Percentiles rank a stretch among this genome's conserved stretches.
phyloP scores from a whole-genome alignment of 495 filamentous ascomycete species.

The Talaromyces liani region DNA sequence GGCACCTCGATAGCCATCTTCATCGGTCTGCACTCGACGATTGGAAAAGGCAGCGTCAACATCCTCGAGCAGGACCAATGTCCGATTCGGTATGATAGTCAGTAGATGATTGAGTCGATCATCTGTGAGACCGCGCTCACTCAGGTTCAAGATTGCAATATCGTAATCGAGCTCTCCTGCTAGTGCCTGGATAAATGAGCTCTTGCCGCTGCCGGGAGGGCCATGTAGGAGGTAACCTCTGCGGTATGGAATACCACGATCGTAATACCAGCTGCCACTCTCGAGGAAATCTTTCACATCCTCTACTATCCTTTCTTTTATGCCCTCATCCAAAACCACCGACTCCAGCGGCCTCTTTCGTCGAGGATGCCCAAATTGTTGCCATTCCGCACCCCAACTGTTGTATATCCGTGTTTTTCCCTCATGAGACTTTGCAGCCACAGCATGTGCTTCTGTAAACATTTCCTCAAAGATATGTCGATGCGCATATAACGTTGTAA shows the following conservation, averaged over 20 bases:
- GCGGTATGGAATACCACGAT: slow-evolving; percentile 91
- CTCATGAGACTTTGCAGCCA: slow-evolving; percentile 68
- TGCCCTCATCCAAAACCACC: slow-evolving; percentile 77
- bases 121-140: slow-evolving; percentile 87
- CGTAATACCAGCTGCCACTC: slow-evolving; percentile 80
- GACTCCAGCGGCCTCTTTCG: slow-evolving; percentile 82
- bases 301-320: slow-evolving; percentile 76
- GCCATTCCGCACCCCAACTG: slow-evolving; percentile 72
- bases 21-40: slow-evolving; percentile 59
- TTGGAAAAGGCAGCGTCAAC: slow-evolving; percentile 90
- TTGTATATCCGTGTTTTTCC: slow-evolving; percentile 95
- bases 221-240: slow-evolving; percentile 91
- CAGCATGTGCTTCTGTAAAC: slow-evolving; percentile 73
- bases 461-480: slow-evolving; percentile 80
- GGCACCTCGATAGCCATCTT: slow-evolving; percentile 79
- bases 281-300: slow-evolving; percentile 80
- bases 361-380: slow-evolving; percentile 77
- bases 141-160: slow-evolving; percentile 89
- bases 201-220: slow-evolving; percentile 91
- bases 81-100: slow-evolving; percentile 78
- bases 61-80: slow-evolving; percentile 84
- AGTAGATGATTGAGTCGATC: slow-evolving; percentile 84
- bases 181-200: slow-evolving; percentile 90
- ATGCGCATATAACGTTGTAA: slow-evolving; percentile 85
- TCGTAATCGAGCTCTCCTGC: slow-evolving; percentile 89